phyloP scores from a whole-genome alignment of 805 yeast species.

The Kluyveromyces dobzhanskii region DNA sequence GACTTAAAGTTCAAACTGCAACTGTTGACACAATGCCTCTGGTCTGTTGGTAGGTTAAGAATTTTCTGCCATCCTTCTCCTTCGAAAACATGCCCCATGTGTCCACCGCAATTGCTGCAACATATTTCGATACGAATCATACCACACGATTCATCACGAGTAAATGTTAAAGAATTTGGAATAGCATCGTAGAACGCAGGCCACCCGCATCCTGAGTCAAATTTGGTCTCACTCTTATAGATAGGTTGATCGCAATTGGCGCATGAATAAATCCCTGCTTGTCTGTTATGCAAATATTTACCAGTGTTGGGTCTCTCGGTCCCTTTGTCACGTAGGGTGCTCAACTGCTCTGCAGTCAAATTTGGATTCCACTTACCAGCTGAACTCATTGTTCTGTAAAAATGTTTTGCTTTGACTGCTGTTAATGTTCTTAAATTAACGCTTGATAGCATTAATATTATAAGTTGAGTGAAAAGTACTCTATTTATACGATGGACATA shows the following conservation, averaged over 20 bases:
- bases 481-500: too few species aligned
- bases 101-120: slow-evolving; percentile 86
- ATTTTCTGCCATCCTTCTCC: slow-evolving; percentile 74
- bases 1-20: slow-evolving; percentile 58
- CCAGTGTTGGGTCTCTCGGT: slow-evolving; percentile 40
- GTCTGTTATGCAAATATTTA: slow-evolving; percentile 25
- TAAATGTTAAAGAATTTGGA: slow-evolving; percentile 63
- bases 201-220: slow-evolving; percentile 95
- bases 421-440: neutral
- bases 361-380: slow-evolving; percentile 75
- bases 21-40: slow-evolving; percentile 92
- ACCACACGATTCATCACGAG: slow-evolving; percentile 58
- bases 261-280: slow-evolving; percentile 67
- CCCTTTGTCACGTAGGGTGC: slow-evolving; percentile 60
- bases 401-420: neutral
- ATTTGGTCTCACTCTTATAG: slow-evolving; percentile 72
- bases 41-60: slow-evolving; percentile 55
- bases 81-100: slow-evolving; percentile 88
- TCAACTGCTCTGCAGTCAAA: slow-evolving; percentile 67
- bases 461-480: too few species aligned
- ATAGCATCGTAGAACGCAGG: slow-evolving; percentile 87
- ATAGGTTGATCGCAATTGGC: slow-evolving; percentile 80
- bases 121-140: slow-evolving; percentile 85
- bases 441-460: neutral
- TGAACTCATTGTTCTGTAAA: slow-evolving; percentile 4